phyloP scores from a whole-genome alignment of 2,329 filamentous ascomycete genomes.

The Penicillium sp. region DNA sequence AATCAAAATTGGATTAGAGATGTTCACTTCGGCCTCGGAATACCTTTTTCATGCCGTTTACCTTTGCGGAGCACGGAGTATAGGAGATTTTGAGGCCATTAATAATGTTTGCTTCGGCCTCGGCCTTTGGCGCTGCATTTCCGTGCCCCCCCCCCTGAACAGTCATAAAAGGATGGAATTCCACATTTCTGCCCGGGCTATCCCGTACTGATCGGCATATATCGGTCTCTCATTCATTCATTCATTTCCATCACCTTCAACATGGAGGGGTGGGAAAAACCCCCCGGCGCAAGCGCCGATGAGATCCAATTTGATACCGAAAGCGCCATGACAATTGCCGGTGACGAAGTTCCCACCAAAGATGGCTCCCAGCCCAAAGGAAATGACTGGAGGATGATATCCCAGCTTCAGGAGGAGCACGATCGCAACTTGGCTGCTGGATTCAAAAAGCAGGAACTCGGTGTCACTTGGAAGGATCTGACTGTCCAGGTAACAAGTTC shows the following conservation, averaged over 20 bases:
- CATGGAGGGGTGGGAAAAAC: slow-evolving; percentile 12
- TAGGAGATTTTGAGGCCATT: background rate
- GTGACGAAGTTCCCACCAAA: slow-evolving; percentile 23
- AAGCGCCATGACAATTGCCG: slow-evolving; percentile 28
- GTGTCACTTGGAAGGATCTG: slow-evolving; percentile 64
- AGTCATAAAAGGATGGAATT: slow-evolving; percentile 3
- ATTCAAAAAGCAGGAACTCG: slow-evolving; percentile 53
- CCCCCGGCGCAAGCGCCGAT: slow-evolving; percentile 7
- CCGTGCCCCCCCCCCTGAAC: background rate
- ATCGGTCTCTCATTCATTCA: no score
- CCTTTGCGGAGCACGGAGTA: no score
- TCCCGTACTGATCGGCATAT: background rate
- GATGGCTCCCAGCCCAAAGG: slow-evolving; percentile 23
- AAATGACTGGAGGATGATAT: slow-evolving; percentile 53
- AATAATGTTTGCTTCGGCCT: background rate
- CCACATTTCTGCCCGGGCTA: background rate
- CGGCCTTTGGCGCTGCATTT: background rate
- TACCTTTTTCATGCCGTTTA: background rate
- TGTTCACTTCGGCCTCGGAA: background rate
- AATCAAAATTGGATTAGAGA: no score
- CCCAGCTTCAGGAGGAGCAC: slow-evolving; percentile 47
- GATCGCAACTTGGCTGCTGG: slow-evolving; percentile 49
- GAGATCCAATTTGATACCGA: slow-evolving; percentile 28
- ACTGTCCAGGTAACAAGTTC: slow-evolving; percentile 62
- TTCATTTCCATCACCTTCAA: background rate